A percentile compares a stretch with the other conserved stretches of the same genome.
These are phyloP conservation scores for Nannizziopsis arthrosporioides DNA, from an alignment of 2,329 filamentous ascomycete species.

Conservation along the genomic window DNA sequence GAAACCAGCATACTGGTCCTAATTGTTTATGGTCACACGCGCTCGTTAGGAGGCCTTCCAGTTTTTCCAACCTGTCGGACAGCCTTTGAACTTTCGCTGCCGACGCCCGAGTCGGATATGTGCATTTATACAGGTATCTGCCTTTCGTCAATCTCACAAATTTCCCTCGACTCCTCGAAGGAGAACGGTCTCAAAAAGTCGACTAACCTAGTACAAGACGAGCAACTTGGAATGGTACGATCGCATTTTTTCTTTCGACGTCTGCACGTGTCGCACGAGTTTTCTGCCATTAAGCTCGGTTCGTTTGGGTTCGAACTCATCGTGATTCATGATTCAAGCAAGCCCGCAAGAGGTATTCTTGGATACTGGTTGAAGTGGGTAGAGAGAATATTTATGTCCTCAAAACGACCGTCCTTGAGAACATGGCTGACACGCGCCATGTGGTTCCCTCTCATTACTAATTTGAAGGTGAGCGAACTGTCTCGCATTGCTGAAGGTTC, in stretches of 20 bases:
- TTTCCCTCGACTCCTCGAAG: background rate
- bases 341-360: background rate
- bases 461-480: background rate
- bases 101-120: background rate
- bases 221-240: conserved; percentile 2
- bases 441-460: background rate
- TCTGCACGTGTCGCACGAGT: conserved; percentile 9
- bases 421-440: background rate
- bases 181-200: background rate
- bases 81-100: conserved; percentile 3
- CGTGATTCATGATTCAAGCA: background rate
- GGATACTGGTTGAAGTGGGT: background rate
- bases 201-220: conserved; percentile 8
- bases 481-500: background rate
- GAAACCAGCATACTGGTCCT: background rate
- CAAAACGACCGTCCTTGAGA: background rate
- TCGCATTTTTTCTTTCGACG: conserved; percentile 12
- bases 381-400: background rate
- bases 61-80: background rate
- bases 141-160: background rate
- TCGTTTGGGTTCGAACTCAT: background rate
- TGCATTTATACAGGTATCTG: conserved; percentile 8
- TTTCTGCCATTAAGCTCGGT: background rate
- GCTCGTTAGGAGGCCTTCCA: background rate
- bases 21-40: background rate